These are phyloP conservation scores for Epichloe typhina DNA, from an alignment of 2,329 filamentous ascomycete genomes.

Conservation along the genomic window DNA sequence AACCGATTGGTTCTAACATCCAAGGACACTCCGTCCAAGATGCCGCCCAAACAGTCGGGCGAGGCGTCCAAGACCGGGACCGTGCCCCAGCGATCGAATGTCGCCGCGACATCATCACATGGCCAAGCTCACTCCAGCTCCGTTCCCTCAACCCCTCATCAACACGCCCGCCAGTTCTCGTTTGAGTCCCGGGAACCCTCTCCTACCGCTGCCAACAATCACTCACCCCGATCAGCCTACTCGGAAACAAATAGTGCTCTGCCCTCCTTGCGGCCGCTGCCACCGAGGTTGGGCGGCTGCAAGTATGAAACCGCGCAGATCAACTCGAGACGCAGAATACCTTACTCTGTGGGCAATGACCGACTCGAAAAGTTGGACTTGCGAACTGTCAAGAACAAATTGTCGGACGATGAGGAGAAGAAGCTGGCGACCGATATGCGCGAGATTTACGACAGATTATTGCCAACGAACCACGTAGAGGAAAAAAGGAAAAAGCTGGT, in stretches of 20 bases:
- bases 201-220: conserved; percentile 60
- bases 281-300: conserved; percentile 50
- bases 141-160: conserved; percentile 84
- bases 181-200: conserved; percentile 70
- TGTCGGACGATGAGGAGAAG: conserved; percentile 60
- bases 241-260: conserved; percentile 73
- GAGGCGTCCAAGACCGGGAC: conserved; percentile 20
- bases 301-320: conserved; percentile 81
- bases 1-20: conserved; percentile 48
- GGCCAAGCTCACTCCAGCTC: conserved; percentile 58
- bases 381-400: conserved; percentile 56
- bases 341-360: conserved; percentile 79
- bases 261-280: conserved; percentile 53
- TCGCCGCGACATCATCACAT: conserved; percentile 16
- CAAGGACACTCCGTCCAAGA: conserved; percentile 39
- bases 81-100: conserved; percentile 16
- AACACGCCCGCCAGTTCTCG: conserved; percentile 71
- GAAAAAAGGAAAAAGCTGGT: conserved; percentile 62
- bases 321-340: conserved; percentile 73
- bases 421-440: conserved; percentile 72
- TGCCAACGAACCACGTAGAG: conserved; percentile 71
- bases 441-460: conserved; percentile 70
- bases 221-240: conserved; percentile 80
- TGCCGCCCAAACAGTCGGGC: conserved; percentile 31
- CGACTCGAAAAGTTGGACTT: conserved; percentile 58